These are phyloP conservation scores for Aspergillus biplanus DNA, from an alignment of 495 filamentous ascomycete genomes.

Conservation along the genomic window DNA sequence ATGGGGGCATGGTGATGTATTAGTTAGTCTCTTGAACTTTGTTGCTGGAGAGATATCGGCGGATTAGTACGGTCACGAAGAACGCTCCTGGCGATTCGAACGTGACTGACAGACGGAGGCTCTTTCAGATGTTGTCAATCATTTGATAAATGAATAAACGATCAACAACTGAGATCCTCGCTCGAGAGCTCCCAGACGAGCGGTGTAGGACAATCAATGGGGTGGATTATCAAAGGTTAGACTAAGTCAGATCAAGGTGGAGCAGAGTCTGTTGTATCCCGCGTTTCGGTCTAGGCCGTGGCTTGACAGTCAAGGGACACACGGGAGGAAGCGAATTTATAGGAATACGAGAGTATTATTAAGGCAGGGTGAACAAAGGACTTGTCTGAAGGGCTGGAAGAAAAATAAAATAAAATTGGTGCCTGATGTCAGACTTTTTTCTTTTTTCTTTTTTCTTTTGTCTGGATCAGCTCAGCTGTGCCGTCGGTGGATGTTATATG, in stretches of 20 bases:
- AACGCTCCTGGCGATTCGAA: constrained; percentile 16
- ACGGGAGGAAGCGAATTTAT: background rate
- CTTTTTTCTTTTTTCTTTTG: background rate
- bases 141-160: constrained; percentile 10
- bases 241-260: constrained; percentile 23
- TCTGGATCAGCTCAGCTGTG: constrained; percentile 16
- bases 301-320: background rate
- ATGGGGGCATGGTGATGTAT: constrained; percentile 41
- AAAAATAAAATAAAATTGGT: constrained; percentile 18
- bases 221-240: constrained; percentile 17
- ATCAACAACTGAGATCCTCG: constrained; percentile 16
- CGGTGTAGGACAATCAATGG: constrained; percentile 28
- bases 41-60: constrained; percentile 13
- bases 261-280: constrained; percentile 16
- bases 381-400: constrained; percentile 1
- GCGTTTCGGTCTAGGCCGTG: constrained; percentile 24
- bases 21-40: background rate
- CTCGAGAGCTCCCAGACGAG: constrained; percentile 22
- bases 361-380: background rate
- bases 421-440: constrained; percentile 16
- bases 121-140: constrained; percentile 18
- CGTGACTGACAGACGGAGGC: constrained; percentile 9
- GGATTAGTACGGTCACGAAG: constrained; percentile 9
- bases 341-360: background rate
- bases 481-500: constrained; percentile 8